A percentile compares a stretch with the other conserved stretches of the same genome.
These are phyloP conservation scores for Hamamelis virginiana DNA, from an alignment of 164 flowering plant species.

Conservation along the genomic window DNA sequence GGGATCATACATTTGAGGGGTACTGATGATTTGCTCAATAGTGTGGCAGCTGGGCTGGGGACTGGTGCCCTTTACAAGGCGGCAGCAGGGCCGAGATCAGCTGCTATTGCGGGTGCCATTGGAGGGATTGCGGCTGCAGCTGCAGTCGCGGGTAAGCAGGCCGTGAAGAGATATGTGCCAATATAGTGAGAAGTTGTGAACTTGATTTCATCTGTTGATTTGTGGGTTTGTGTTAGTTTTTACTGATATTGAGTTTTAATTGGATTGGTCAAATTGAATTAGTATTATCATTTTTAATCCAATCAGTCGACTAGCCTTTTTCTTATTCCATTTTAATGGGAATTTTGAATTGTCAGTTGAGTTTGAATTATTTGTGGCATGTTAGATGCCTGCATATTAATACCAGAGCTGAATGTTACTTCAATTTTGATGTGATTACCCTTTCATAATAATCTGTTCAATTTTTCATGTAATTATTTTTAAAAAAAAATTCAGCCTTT, in stretches of 20 bases:
- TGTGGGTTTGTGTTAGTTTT: not conserved
- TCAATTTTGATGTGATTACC: not conserved
- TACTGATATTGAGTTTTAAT: slow-evolving; percentile 4
- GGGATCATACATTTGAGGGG: slow-evolving; percentile 44
- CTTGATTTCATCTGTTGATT: too few relatives aligned
- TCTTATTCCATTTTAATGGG: not conserved
- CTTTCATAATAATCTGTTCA: not conserved
- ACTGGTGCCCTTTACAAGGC: slow-evolving; percentile 77
- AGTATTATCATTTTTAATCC: slow-evolving; percentile 2
- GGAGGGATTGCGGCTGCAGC: slow-evolving; percentile 68
- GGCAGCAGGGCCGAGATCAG: slow-evolving; percentile 66
- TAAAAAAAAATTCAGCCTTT: too few relatives aligned
- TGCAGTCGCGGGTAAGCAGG: slow-evolving; percentile 67
- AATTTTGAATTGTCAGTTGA: slow-evolving; percentile 1
- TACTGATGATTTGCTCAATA: slow-evolving; percentile 56
- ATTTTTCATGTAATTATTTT: not conserved
- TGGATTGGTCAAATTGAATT: not conserved
- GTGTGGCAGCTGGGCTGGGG: slow-evolving; percentile 73
- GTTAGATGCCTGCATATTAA: not conserved
- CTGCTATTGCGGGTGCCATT: slow-evolving; percentile 75
- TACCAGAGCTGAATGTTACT: not conserved
- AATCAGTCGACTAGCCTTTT: slow-evolving; percentile 19
- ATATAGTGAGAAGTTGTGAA: slow-evolving; percentile 19
- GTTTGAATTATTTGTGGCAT: not conserved
- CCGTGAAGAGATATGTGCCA: slow-evolving; percentile 66